Base-by-base conservation (phyloP, 2,329 filamentous ascomycete genomes). In the Aspergillus ochraceoroseus region DNA sequence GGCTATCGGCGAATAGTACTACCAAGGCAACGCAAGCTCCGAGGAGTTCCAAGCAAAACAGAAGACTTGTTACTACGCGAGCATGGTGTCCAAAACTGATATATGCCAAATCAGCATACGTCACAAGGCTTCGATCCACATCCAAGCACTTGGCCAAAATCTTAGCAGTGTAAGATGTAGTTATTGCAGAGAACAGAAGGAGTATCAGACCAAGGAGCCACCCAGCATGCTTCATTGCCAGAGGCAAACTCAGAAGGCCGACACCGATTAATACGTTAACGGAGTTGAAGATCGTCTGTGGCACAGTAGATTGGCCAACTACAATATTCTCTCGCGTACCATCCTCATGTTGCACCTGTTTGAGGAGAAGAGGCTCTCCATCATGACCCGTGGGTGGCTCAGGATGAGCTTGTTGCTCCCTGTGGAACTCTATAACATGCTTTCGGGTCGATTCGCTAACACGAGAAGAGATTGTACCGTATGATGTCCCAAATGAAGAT, bases 271-370 rank as follows among this genome's bases (percentile, higher is more conserved):
- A 70, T 35, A 94, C 87, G 52, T 95, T 95, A 61, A 90, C 90
- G 2, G 87, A 94, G 66, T 98, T 98, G 73, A 96, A 94, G 47
- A 95, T 77, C 5, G 90, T 96, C 68, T 96, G 90, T 0, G 88
- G 88, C 11, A 96, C 73, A 1, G 90, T 98, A n/a, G 87, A 94
- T 68, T 94, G 88, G 26, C 90, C 90, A 47, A 94, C 84, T 2
- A 95, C 82, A 2, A 90, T 77, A 53, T 90, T 77, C 41, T 95
- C 79, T 32, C 90, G 77, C 57, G 83, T 87, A 28, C 92, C 87
- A 51, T 92, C 87, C 54, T 77, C 73, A 49, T 92, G 85, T 60
- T 94, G 85, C 8, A 95, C 77, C 63, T 89, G 85, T 67, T 88
- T 90, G 38, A 95, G 82, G n/a, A 95, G 69, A 40, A 95, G 75